Conservation (phyloP, 768 basidiomycete species). For the Rhodotorula paludigena region DNA sequence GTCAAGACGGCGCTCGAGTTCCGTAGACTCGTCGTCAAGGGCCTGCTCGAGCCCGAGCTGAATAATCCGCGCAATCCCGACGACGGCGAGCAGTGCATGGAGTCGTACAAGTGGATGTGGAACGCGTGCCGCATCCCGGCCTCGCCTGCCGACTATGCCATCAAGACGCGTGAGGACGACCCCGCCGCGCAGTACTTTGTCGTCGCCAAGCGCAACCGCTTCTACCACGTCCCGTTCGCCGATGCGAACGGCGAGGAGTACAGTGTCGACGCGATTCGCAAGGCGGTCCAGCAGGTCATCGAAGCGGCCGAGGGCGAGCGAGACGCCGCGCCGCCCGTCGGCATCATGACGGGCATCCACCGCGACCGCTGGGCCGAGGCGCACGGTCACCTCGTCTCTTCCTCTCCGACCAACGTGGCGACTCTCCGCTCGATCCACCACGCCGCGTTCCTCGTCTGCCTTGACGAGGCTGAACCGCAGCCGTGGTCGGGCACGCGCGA, state of each 20-base stretch:
- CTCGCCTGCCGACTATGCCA: constrained; percentile 74
- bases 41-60: constrained; percentile 70
- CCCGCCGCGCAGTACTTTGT: constrained; percentile 75
- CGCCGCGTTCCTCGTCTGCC: constrained; percentile 74
- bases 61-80: constrained; percentile 54
- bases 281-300: constrained; percentile 42
- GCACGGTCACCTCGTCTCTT: constrained; percentile 50
- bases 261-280: constrained; percentile 69
- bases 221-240: constrained; percentile 70
- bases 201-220: constrained; percentile 81
- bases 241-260: constrained; percentile 58
- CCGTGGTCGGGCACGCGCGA: not conserved
- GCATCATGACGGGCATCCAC: constrained; percentile 79
- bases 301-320: constrained; percentile 3
- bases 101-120: constrained; percentile 92
- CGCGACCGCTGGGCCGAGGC: constrained; percentile 82
- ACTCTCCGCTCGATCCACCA: constrained; percentile 76
- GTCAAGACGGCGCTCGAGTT: constrained; percentile 82
- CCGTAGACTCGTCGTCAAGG: constrained; percentile 58
- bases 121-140: constrained; percentile 82
- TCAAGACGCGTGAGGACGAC: constrained; percentile 62
- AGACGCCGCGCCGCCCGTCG: constrained; percentile 50
- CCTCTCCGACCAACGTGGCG: constrained; percentile 54
- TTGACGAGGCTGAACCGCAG: constrained; percentile 76
- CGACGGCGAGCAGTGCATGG: constrained; percentile 71